phyloP scores from a whole-genome alignment of 2,329 filamentous ascomycete genomes.

The Penicillium psychrosexuale region DNA sequence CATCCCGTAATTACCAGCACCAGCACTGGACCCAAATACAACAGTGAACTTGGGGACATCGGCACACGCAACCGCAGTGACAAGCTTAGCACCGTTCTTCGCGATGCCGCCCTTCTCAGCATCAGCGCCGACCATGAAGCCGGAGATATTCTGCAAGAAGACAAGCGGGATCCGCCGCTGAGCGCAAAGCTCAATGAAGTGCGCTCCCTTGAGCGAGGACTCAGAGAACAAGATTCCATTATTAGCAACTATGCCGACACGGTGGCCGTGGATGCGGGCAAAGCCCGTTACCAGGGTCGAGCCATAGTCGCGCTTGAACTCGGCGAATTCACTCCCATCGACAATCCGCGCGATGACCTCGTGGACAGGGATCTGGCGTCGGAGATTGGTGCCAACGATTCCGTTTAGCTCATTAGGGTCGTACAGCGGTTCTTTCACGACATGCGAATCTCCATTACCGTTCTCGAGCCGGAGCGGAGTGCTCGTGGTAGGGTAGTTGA shows the following conservation, averaged over 20 bases:
- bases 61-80: slow-evolving; percentile 90
- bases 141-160: slow-evolving; percentile 94
- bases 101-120: slow-evolving; percentile 94
- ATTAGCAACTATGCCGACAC: slow-evolving; percentile 90
- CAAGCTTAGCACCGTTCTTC: slow-evolving; percentile 95
- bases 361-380: slow-evolving; percentile 78
- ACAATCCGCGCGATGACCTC: slow-evolving; percentile 92
- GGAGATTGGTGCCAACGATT: slow-evolving; percentile 85
- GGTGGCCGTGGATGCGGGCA: slow-evolving; percentile 82
- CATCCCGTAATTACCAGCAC: slow-evolving; percentile 98
- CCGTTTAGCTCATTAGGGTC: slow-evolving; percentile 76
- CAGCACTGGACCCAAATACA: slow-evolving; percentile 87
- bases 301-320: slow-evolving; percentile 93
- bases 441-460: slow-evolving; percentile 7
- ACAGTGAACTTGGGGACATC: slow-evolving; percentile 96
- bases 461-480: slow-evolving; percentile 28
- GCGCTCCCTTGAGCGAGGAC: slow-evolving; percentile 85
- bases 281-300: slow-evolving; percentile 89
- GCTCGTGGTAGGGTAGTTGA: slow-evolving; percentile 72
- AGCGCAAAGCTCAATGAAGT: slow-evolving; percentile 93
- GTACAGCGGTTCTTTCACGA: slow-evolving; percentile 74
- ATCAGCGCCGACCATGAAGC: slow-evolving; percentile 95
- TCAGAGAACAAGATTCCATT: slow-evolving; percentile 92
- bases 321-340: slow-evolving; percentile 82
- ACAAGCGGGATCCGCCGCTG: slow-evolving; percentile 86